Percentiles rank a stretch among this genome's conserved stretches.
phyloP scores from a whole-genome alignment of 495 filamentous ascomycete species.

The Penicillium samsonianum region DNA sequence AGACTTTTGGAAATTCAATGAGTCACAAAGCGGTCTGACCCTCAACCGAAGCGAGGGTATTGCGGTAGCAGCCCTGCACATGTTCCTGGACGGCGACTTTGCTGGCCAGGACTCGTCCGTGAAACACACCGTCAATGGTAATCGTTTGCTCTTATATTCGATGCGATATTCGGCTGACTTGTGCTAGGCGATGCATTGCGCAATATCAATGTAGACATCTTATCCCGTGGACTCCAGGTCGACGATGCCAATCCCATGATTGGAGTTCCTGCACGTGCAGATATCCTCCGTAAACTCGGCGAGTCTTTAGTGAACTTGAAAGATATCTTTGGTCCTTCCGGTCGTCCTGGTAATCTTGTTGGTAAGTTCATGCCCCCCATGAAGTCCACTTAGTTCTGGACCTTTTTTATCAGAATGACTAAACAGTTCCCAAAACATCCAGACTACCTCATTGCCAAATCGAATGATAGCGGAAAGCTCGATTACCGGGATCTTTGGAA shows the following conservation, averaged over 20 bases:
- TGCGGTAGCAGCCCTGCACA: slow-evolving; percentile 59
- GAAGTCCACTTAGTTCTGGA: background rate
- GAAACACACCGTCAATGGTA: slow-evolving; percentile 34
- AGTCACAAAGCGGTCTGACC: slow-evolving; percentile 47
- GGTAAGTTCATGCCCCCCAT: slow-evolving; percentile 34
- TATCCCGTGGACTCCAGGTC: slow-evolving; percentile 46
- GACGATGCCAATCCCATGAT: slow-evolving; percentile 51
- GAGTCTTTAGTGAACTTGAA: slow-evolving; percentile 47
- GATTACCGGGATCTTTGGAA: slow-evolving; percentile 48
- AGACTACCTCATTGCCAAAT: slow-evolving; percentile 52
- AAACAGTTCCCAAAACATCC: background rate
- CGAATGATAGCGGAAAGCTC: slow-evolving; percentile 17
- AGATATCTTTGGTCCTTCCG: slow-evolving; percentile 51
- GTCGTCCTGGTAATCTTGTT: slow-evolving; percentile 57
- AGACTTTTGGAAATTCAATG: slow-evolving; percentile 64
- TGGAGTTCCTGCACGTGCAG: slow-evolving; percentile 50
- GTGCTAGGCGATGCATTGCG: slow-evolving; percentile 22
- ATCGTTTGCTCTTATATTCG: slow-evolving; percentile 2
- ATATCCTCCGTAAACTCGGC: slow-evolving; percentile 50
- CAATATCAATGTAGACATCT: slow-evolving; percentile 15
- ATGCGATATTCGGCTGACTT: background rate
- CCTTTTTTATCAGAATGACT: background rate
- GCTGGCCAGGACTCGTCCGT: slow-evolving; percentile 18
- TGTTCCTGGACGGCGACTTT: slow-evolving; percentile 57
- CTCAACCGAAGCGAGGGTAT: slow-evolving; percentile 60